Percentiles rank a stretch among this genome's conserved stretches.
These are phyloP conservation scores for Avena insularis DNA, from an alignment of 176 grass and related monocot species.

Conservation along the genomic window DNA sequence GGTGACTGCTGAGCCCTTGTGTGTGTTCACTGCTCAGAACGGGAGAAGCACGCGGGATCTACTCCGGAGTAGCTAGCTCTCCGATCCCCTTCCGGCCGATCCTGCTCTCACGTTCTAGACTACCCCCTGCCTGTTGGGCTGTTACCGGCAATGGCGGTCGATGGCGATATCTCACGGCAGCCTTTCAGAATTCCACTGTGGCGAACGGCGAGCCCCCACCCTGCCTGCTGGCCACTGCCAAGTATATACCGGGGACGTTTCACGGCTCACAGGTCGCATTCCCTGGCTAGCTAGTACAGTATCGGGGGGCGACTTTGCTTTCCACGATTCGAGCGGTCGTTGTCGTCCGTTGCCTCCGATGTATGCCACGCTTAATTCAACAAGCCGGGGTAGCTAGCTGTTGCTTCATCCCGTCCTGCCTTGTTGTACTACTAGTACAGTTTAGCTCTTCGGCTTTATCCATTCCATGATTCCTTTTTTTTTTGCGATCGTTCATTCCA, in stretches of 20 bases:
- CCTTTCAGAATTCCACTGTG: neutral
- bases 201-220: neutral
- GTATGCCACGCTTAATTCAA: neutral
- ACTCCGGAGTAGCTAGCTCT: neutral
- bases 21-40: neutral
- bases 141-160: neutral
- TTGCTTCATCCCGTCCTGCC: neutral
- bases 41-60: neutral
- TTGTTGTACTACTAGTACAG: neutral
- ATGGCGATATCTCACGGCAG: constrained; percentile 19
- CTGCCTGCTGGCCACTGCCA: neutral
- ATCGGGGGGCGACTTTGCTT: neutral
- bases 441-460: neutral
- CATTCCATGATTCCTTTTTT: too few species aligned
- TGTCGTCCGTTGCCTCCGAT: constrained; percentile 32
- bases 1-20: neutral
- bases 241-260: neutral
- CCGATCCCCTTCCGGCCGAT: neutral
- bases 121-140: neutral
- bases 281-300: neutral
- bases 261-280: constrained; percentile 36
- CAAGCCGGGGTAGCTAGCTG: neutral
- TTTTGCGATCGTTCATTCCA: too few species aligned
- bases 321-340: neutral
- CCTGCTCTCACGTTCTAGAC: neutral